Conservation (phyloP, 1,139 yeast species). For the Eremothecium gossypii region DNA sequence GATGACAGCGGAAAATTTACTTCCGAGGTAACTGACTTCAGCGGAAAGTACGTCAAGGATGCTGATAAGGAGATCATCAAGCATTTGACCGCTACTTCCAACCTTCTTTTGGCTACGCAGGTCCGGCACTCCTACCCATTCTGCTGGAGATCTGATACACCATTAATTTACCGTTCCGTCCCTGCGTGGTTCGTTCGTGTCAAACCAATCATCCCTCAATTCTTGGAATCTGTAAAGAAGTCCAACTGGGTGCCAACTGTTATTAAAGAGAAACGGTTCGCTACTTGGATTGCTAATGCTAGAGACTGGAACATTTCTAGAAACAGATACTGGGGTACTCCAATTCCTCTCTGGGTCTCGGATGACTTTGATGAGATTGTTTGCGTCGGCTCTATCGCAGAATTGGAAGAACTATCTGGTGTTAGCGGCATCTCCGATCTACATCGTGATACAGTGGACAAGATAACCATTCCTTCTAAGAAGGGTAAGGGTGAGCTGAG, state of each 20-base stretch:
- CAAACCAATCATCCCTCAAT: constrained; percentile 74
- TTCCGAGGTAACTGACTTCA: constrained; percentile 58
- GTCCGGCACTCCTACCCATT: constrained; percentile 94
- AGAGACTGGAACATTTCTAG: constrained; percentile 98
- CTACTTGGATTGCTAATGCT: constrained; percentile 97
- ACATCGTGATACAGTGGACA: constrained; percentile 89
- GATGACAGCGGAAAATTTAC: constrained; percentile 89
- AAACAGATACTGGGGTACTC: constrained; percentile 99
- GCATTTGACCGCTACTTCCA: constrained; percentile 66
- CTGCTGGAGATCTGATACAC: constrained; percentile 99
- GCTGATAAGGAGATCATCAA: constrained; percentile 91
- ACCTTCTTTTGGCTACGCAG: constrained; percentile 68
- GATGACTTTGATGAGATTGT: constrained; percentile 89
- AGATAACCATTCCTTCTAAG: constrained; percentile 88
- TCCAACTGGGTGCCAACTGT: constrained; percentile 92
- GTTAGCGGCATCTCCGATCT: constrained; percentile 71
- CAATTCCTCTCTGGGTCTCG: constrained; percentile 94
- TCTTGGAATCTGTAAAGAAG: constrained; percentile 74
- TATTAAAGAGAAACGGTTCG: constrained; percentile 88
- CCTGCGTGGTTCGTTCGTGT: constrained; percentile 98
- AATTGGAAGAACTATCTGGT: constrained; percentile 78
- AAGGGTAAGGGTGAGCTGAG: constrained; percentile 78
- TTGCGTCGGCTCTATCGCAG: constrained; percentile 85
- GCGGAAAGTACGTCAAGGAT: constrained; percentile 85
- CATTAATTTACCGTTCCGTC: constrained; percentile 87